Conservation (phyloP, 306 rosid species). For the Vigna unguiculata region DNA sequence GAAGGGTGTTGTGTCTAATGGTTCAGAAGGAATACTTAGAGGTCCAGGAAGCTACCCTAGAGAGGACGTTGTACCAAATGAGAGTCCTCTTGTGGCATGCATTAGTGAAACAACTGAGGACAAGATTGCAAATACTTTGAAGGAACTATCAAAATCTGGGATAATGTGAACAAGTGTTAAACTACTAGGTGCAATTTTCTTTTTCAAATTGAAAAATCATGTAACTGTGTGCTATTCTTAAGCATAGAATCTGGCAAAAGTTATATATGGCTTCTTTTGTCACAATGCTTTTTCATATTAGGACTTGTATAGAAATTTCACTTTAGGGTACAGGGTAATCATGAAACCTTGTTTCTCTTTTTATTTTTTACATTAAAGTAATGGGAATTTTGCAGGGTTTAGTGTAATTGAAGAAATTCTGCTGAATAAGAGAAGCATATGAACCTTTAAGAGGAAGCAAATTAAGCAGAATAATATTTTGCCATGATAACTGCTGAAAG, state of each 20-base stretch:
- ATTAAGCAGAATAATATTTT: neutral
- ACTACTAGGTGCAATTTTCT: constrained; percentile 1
- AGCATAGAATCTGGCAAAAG: constrained; percentile 30
- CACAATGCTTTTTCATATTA: neutral
- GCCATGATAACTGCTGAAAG: neutral
- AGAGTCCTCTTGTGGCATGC: constrained; percentile 61
- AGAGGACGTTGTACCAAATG: constrained; percentile 72
- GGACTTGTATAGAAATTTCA: neutral
- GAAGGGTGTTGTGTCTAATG: constrained; percentile 69
- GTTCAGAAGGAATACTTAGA: constrained; percentile 61
- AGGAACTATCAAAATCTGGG: constrained; percentile 48
- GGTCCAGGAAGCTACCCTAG: constrained; percentile 77
- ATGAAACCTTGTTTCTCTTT: neutral
- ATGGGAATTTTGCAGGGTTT: neutral
- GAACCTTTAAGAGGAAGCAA: neutral
- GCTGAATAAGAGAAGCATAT: neutral
- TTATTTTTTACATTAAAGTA: neutral
- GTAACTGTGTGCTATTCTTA: constrained; percentile 12
- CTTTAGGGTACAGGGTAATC: constrained; percentile 11
- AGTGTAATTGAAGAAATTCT: constrained; percentile 4
- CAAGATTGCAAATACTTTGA: constrained; percentile 47
- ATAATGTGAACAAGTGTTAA: constrained; percentile 35
- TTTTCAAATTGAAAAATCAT: constrained; percentile 25
- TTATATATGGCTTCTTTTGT: constrained; percentile 9
- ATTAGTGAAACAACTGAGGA: constrained; percentile 43